Evolutionary conservation across 495 filamentous ascomycete species (phyloP), one percentile per base, ranked within the genome.

Genomic region (Annulohypoxylon bovei): DNA sequence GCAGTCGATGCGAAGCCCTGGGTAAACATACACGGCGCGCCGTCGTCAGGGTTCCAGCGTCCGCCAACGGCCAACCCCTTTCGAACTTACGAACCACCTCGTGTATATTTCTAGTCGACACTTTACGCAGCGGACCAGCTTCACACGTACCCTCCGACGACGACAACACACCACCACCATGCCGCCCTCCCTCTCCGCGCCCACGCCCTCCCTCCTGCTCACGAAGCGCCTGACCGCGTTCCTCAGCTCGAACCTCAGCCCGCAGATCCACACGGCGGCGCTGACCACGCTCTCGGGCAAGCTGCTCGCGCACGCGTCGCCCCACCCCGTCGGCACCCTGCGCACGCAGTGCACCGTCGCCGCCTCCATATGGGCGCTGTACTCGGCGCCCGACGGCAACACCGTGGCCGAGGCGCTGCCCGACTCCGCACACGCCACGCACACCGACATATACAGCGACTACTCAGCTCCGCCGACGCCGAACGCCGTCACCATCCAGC

Each of bases 301-400:
- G 60, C 80, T 85, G 55, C 81, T 85, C 72, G 80, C 82, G 23
- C 81, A 85, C 64, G 82, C 83, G 6, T 82, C 79, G 46, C 70
- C 72, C 33, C 70, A 81, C 42, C 72, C 79, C 39, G 81, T 82
- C 40, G 65, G 72, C 67, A 72, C 78, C 42, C 78, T 85, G 44
- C 80, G 83, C 47, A 79, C 81, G 3, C 82, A 83, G 53, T 80
- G 78, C 71, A 83, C 81, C 69, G 82, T 85, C 44, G 83, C 83
- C 32, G 81, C 83, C 35, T 82, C 79, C 2, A 76, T 85, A 9
- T 84, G 81, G 81, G 79, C 77, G 0, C 69, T 80, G 0, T 79
- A 85, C 64, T 64, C 75, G 23, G 58, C 72, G 12, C 49, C 57
- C 33, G 59, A 75, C 20, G 46, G 25, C 49, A 30, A 54, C 52